phyloP scores from a whole-genome alignment of 2,329 filamentous ascomycete genomes.

The Fusarium agapanthi region DNA sequence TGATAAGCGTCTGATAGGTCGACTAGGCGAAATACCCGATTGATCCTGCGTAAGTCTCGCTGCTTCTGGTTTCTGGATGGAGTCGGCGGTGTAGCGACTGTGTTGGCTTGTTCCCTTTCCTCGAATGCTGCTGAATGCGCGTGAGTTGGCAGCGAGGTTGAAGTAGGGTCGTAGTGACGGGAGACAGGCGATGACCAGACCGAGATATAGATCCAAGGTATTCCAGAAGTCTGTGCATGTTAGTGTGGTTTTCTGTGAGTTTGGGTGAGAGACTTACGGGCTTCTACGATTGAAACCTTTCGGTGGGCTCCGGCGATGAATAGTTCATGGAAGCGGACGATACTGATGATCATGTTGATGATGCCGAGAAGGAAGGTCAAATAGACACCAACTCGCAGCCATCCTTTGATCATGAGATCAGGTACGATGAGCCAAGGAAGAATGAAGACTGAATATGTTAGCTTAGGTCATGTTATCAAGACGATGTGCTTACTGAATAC shows the following conservation, averaged over 20 bases:
- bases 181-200: conserved; percentile 17
- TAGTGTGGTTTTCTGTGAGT: rapidly evolving
- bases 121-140: background rate
- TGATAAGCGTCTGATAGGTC: background rate
- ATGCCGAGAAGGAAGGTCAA: conserved; percentile 22
- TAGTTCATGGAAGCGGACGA: conserved; percentile 10
- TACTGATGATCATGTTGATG: conserved; percentile 11
- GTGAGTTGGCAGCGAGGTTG: conserved; percentile 21
- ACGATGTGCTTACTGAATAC: background rate
- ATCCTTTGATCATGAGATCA: conserved; percentile 18
- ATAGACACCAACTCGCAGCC: background rate
- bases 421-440: conserved; percentile 15
- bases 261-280: background rate
- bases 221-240: conserved; percentile 14
- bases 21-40: background rate
- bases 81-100: background rate
- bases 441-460: conserved; percentile 2
- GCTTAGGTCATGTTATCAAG: rapidly evolving
- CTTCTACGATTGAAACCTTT: background rate
- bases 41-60: background rate
- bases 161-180: conserved; percentile 23
- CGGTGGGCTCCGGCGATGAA: background rate
- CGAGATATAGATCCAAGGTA: conserved; percentile 8
- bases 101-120: background rate
- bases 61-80: background rate